Evolutionary conservation across 2,329 filamentous ascomycete species (phyloP).

Genomic region (Chaetomiaceae sp.): DNA sequence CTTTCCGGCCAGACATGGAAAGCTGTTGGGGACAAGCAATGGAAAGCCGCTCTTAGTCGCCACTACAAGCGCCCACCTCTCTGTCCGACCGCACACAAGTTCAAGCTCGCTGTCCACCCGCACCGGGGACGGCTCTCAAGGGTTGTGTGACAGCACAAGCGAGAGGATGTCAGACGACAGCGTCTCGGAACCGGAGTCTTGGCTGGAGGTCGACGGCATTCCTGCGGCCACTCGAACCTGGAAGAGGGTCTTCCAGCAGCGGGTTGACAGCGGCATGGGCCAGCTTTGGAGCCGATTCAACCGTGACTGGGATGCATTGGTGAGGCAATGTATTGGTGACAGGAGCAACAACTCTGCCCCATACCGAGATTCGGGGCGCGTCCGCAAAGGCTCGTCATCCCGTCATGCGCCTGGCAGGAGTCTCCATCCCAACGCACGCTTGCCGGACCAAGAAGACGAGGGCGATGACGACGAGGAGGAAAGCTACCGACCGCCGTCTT

Average conservation of each 20-base stretch:
- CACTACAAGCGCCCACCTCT: background rate
- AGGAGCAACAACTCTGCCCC: slow-evolving; percentile 5
- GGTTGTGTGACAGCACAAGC: slow-evolving; percentile 20
- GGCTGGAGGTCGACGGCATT: slow-evolving; percentile 8
- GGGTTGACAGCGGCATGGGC: slow-evolving; percentile 17
- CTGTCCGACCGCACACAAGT: slow-evolving; percentile 15
- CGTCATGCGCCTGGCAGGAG: background rate
- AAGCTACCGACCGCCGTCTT: slow-evolving; percentile 11
- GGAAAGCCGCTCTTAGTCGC: too few species aligned
- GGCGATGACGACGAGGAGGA: slow-evolving; percentile 24
- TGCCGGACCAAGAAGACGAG: slow-evolving; percentile 15
- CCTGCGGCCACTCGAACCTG: slow-evolving; percentile 9
- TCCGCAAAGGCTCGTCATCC: slow-evolving; percentile 13
- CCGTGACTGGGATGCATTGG: slow-evolving; percentile 20
- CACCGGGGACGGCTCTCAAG: slow-evolving; percentile 7
- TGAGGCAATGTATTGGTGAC: slow-evolving; percentile 17
- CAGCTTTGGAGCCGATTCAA: slow-evolving; percentile 24
- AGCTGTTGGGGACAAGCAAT: background rate
- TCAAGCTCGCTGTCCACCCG: slow-evolving; percentile 21
- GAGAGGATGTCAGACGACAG: slow-evolving; percentile 22
- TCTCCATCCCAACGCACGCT: slow-evolving; percentile 8
- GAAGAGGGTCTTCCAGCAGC: slow-evolving; percentile 14
- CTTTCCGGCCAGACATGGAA: background rate
- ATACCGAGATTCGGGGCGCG: slow-evolving; percentile 9
- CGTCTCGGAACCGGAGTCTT: slow-evolving; percentile 23